Evolutionary conservation across 352 stramenopile genomes (phyloP).

Genomic region (Phytophthora sp.): DNA sequence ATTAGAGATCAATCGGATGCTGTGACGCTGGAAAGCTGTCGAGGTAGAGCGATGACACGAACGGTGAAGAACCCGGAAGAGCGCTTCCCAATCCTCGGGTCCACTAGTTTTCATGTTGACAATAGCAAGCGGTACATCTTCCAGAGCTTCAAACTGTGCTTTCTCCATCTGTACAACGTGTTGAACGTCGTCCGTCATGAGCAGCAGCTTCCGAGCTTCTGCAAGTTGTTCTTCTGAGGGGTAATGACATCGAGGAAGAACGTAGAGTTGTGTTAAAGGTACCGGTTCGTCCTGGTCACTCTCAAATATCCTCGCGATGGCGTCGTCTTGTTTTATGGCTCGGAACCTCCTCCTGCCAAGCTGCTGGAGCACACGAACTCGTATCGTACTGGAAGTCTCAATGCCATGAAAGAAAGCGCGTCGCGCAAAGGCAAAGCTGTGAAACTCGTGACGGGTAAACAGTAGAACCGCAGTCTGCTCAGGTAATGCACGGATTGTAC

Average conservation of each 20-base stretch:
- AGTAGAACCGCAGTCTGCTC: slow-evolving; percentile 35
- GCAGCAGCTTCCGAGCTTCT: slow-evolving; percentile 21
- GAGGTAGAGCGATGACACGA: slow-evolving; percentile 38
- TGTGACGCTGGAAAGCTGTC: slow-evolving; percentile 20
- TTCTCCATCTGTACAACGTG: slow-evolving; percentile 44
- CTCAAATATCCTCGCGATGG: neutral
- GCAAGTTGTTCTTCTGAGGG: slow-evolving; percentile 9
- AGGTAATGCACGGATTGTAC: slow-evolving; percentile 18
- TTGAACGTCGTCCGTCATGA: slow-evolving; percentile 39
- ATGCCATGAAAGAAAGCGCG: slow-evolving; percentile 42
- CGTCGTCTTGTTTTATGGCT: neutral
- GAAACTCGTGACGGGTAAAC: slow-evolving; percentile 24
- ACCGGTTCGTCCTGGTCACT: neutral
- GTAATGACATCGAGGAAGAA: slow-evolving; percentile 16
- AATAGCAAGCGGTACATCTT: slow-evolving; percentile 47
- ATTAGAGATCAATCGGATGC: neutral
- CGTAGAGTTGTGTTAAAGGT: slow-evolving; percentile 20
- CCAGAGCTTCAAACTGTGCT: slow-evolving; percentile 42
- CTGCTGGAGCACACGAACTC: slow-evolving; percentile 29
- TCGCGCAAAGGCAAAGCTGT: slow-evolving; percentile 43
- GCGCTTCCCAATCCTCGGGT: slow-evolving; percentile 45
- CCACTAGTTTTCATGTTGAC: slow-evolving; percentile 42
- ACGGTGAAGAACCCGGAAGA: slow-evolving; percentile 55
- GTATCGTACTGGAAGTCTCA: slow-evolving; percentile 5
- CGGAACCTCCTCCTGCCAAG: slow-evolving; percentile 25